phyloP scores from a whole-genome alignment of 192 early-diverging fungal genomes.

The Linnemannia exigua region DNA sequence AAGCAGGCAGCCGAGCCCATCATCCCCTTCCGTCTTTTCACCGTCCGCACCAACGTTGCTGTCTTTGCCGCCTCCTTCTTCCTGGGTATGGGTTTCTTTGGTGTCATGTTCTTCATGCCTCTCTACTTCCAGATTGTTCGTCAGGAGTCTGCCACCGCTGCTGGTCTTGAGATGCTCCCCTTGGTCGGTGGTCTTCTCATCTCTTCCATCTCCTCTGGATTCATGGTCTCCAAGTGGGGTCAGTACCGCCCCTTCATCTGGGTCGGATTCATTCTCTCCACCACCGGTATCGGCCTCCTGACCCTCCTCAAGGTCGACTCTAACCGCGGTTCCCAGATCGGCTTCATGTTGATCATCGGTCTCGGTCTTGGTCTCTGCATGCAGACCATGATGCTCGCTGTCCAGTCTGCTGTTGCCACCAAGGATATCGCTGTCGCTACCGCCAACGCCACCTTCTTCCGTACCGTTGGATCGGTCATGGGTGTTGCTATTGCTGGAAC shows the following conservation, averaged over 20 bases:
- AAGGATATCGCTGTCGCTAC: conserved; percentile 77
- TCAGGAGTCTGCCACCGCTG: conserved; percentile 65
- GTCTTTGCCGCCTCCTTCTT: conserved; percentile 60
- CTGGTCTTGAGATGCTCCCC: conserved; percentile 83
- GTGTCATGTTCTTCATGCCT: conserved; percentile 76
- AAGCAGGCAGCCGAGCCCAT: conserved; percentile 78
- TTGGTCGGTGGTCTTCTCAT: conserved; percentile 76
- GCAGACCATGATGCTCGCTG: conserved; percentile 74
- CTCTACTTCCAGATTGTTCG: conserved; percentile 79
- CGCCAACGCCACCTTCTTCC: conserved; percentile 73
- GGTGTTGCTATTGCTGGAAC: conserved; percentile 59
- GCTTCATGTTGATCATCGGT: conserved; percentile 78
- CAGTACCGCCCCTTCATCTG: conserved; percentile 75
- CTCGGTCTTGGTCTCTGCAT: conserved; percentile 81
- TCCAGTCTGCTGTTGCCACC: conserved; percentile 74
- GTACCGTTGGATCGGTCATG: conserved; percentile 52
- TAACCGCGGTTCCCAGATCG: conserved; percentile 63
- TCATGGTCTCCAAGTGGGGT: conserved; percentile 66
- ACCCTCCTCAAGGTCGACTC: conserved; percentile 63
- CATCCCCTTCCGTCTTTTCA: conserved; percentile 75
- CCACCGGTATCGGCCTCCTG: conserved; percentile 72
- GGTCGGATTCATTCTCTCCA: conserved; percentile 70
- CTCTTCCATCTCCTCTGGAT: conserved; percentile 73
- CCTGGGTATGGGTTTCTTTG: conserved; percentile 62
- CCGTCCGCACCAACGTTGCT: conserved; percentile 58